Evolutionary conservation across 441 rosid genomes (phyloP), one percentile per base, ranked within the genome.

Genomic region (Gossypium lobatum): DNA sequence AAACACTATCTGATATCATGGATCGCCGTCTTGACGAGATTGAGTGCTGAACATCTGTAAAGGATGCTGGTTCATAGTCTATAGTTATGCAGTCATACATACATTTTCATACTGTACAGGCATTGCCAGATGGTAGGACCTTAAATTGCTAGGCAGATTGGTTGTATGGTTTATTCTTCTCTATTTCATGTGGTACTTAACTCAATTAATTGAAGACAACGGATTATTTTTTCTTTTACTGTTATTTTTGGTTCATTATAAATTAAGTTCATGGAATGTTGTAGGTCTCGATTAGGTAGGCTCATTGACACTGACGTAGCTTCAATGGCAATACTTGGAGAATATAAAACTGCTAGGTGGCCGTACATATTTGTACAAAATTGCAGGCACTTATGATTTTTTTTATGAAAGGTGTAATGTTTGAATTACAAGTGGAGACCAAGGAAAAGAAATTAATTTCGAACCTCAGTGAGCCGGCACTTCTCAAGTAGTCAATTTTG

Each of bases 21-120:
- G 87, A 88, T 76, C 50, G 73, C 59, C 74, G 54, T 57, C 90
- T 88, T 34, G 83, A 80, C 65, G 76, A 83, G 74, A 76, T 80
- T 55, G 83, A 77, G 21, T 75, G 77, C 79, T 54, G 57, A 58
- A 50, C 69, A 46, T 69, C 26, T 48, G 52, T 59, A 58, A 31
- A 58, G 59, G 68, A 53, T 71, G 59, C 55, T 39, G 62, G 73
- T 62, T 31, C 48, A 50, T 58, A 28, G 13, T 69, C 6, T 26
- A 26, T 69, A 21, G 46, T 68, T 26, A 63, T 42, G 59, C 39
- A 34, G 9, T 34, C 39, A 34, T 34, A 34, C 39, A 34, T 34
- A 6, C 9, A 7, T 34, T 6, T 6, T 34, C 39, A 34, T 34
- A 39, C 68, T 37, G 60, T 74, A 60, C 61, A 66, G 23, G 13